Evolutionary conservation across 345 rosid species (phyloP), one percentile per base, ranked within the genome.

Genomic region (Ceriops tagal): DNA sequence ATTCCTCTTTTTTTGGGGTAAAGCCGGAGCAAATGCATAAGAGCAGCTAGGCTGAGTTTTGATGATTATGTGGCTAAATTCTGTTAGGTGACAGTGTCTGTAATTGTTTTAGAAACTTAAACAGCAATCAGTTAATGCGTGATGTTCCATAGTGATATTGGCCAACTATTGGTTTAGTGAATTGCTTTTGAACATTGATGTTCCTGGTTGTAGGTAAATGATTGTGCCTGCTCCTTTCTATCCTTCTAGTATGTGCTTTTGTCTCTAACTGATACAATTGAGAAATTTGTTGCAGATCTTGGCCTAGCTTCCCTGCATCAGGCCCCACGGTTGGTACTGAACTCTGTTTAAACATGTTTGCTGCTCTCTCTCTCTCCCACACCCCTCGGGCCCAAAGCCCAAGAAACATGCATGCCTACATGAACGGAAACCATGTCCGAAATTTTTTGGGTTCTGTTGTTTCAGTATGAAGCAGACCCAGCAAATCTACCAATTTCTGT

Each of bases 241-340:
- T 58, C 31, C 64, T 71, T 49, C 34, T 56, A 4, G 6, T 1
- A 5, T 53, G 16, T 13, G 32, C 26, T 65, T 60, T 46, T 35
- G 2, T 64, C 60, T 60, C 27, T 28, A 8, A 24, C 61, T 74
- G 65, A 75, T 39, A 10, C 8, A 37, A 19, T 22, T 55, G 30
- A 32, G 24, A 64, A 60, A 32, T 66, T 71, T 75, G 46, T 18
- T 82, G 75, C 73, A 87, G 91, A 82, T 62, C 88, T 56, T 87
- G 92, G 89, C 73, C 89, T 28, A 77, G 82, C 58, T 78, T 76
- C 47, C 58, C 84, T 55, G 64, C 78, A 18, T 64, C 81, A 27
- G 79, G 82, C 43, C 61, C 64, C 24, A 46, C 30, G 84, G 91
- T 84, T 77, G 32, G 74, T 59, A 39, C 68, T 51, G 11, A 34